phyloP scores from a whole-genome alignment of 257 asterid genomes.

The Cruciata laevipes region DNA sequence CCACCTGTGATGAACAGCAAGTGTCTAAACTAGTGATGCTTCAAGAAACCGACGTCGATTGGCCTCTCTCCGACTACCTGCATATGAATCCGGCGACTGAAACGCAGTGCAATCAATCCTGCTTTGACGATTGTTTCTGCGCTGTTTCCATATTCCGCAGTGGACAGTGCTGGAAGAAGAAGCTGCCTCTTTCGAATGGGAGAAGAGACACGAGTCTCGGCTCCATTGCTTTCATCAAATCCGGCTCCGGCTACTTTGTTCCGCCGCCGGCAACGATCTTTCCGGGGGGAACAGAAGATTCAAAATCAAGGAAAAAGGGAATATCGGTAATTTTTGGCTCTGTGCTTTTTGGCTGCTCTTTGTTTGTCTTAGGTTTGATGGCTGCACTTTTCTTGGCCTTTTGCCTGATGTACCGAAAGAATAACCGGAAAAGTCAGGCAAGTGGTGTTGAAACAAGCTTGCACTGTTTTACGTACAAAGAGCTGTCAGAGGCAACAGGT shows the following conservation, averaged over 20 bases:
- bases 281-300: neutral
- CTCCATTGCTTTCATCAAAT: conserved; percentile 40
- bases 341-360: conserved; percentile 45
- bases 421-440: neutral
- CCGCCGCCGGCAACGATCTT: neutral
- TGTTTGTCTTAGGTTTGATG: conserved; percentile 26
- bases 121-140: conserved; percentile 58
- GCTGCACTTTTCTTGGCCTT: conserved; percentile 21
- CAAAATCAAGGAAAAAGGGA: conserved; percentile 7
- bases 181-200: conserved; percentile 61
- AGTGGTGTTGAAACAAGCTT: conserved; percentile 4
- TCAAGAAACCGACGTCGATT: conserved; percentile 17
- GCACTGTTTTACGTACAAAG: conserved; percentile 14
- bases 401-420: conserved; percentile 19
- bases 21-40: conserved; percentile 24
- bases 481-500: conserved; percentile 24
- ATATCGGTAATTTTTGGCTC: conserved; percentile 29
- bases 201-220: conserved; percentile 14
- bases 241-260: conserved; percentile 22
- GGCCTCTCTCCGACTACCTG: conserved; percentile 36
- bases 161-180: conserved; percentile 63
- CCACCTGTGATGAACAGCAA: conserved; percentile 24
- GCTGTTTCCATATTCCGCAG: conserved; percentile 31
- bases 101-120: conserved; percentile 29
- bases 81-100: conserved; percentile 13